phyloP scores from a whole-genome alignment of 129 eudicot genomes.

The Centella asiatica region DNA sequence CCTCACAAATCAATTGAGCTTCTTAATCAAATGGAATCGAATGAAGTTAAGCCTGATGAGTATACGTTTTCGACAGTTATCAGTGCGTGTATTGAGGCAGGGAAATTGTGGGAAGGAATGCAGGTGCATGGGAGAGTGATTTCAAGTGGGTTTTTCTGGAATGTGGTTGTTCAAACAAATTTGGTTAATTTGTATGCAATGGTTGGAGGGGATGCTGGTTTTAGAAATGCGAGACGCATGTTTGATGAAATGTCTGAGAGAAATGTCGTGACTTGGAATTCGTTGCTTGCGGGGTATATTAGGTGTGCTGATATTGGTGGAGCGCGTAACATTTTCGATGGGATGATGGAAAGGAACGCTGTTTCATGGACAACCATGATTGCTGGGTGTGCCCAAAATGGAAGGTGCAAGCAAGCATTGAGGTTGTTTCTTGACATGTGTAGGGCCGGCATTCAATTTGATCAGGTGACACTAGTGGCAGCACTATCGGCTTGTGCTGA shows the following conservation, averaged over 20 bases:
- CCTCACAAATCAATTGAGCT: slow-evolving; percentile 28
- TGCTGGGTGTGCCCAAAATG: slow-evolving; percentile 39
- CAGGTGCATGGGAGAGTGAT: slow-evolving; percentile 59
- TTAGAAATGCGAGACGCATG: slow-evolving; percentile 33
- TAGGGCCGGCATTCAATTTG: slow-evolving; percentile 26
- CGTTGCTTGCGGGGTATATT: slow-evolving; percentile 41
- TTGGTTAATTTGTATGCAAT: slow-evolving; percentile 47
- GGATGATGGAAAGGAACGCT: slow-evolving; percentile 52
- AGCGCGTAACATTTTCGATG: slow-evolving; percentile 38
- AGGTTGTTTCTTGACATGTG: slow-evolving; percentile 39
- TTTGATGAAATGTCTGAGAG: slow-evolving; percentile 65
- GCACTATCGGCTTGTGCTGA: slow-evolving; percentile 71
- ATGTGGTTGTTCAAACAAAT: slow-evolving; percentile 44
- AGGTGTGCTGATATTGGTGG: slow-evolving; percentile 26
- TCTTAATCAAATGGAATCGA: slow-evolving; percentile 31
- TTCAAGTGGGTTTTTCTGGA: slow-evolving; percentile 39
- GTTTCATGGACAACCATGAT: slow-evolving; percentile 69
- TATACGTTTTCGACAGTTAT: slow-evolving; percentile 44
- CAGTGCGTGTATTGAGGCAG: slow-evolving; percentile 44
- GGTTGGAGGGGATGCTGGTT: slow-evolving; percentile 22
- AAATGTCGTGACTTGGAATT: slow-evolving; percentile 57
- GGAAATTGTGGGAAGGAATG: slow-evolving; percentile 38
- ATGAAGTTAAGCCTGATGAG: slow-evolving; percentile 33
- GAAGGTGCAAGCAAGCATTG: slow-evolving; percentile 42
- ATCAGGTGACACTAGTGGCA: slow-evolving; percentile 44